A percentile compares a stretch with the other conserved stretches of the same genome.
Evolutionary conservation across 305 asterid genomes (phyloP).

Genomic region (Salvia sclarea): DNA sequence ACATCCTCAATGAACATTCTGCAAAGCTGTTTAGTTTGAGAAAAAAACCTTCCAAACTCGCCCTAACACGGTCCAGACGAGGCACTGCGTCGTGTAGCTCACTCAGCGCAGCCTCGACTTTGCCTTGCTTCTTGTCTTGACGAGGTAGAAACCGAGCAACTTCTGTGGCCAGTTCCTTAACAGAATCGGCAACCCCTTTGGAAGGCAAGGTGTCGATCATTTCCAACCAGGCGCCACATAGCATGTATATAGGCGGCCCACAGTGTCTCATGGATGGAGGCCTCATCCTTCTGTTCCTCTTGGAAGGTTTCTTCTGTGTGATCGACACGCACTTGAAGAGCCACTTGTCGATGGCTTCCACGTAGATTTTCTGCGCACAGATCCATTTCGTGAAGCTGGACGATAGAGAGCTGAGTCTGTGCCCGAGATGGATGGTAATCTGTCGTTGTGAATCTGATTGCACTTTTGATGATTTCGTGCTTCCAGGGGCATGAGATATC

Average conservation of each 20-base stretch:
- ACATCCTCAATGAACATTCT: conserved; percentile 59
- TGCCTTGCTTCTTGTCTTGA: conserved; percentile 70
- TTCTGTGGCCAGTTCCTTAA: conserved; percentile 71
- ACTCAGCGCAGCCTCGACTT: conserved; percentile 17
- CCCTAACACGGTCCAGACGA: conserved; percentile 56
- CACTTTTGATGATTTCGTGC: conserved; percentile 42
- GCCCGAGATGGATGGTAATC: conserved; percentile 54
- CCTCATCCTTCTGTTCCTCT: conserved; percentile 55
- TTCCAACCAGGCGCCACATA: conserved; percentile 81
- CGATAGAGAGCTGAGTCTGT: conserved; percentile 56
- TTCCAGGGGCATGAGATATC: conserved; percentile 62
- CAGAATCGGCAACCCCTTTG: conserved; percentile 60
- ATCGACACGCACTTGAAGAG: conserved; percentile 68
- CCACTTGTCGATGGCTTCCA: conserved; percentile 81
- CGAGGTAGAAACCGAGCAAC: conserved; percentile 69
- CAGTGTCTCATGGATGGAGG: conserved; percentile 55
- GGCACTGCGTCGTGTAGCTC: conserved; percentile 40
- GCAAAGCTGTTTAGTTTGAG: conserved; percentile 59
- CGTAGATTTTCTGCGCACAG: conserved; percentile 67
- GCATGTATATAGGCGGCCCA: conserved; percentile 90
- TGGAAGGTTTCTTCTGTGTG: conserved; percentile 54
- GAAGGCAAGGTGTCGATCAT: conserved; percentile 55
- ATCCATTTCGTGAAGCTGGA: conserved; percentile 84
- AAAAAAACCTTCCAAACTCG: conserved; percentile 61
- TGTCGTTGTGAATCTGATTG: conserved; percentile 69